Conservation (phyloP, 2,329 filamentous ascomycete genomes). For the Didymella keratinophila region DNA sequence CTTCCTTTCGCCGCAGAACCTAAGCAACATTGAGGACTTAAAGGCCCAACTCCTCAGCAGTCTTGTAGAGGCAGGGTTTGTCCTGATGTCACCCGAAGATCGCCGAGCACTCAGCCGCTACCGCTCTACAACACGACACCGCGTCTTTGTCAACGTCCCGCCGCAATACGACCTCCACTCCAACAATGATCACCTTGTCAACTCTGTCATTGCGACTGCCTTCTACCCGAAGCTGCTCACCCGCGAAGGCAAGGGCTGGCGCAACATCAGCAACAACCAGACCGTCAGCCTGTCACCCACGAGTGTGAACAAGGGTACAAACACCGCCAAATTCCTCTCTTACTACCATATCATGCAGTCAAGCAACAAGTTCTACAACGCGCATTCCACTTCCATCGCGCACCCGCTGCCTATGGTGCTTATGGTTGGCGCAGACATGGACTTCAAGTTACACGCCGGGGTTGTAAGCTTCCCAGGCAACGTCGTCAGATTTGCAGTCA, state of each 20-base stretch:
- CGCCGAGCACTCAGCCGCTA: conserved; percentile 71
- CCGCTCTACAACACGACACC: conserved; percentile 70
- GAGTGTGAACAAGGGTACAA: conserved; percentile 80
- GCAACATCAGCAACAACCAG: conserved; percentile 93
- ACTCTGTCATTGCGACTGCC: conserved; percentile 87
- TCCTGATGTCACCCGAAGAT: conserved; percentile 78
- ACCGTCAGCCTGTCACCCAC: conserved; percentile 84
- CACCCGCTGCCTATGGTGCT: conserved; percentile 77
- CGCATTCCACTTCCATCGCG: conserved; percentile 73
- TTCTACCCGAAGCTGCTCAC: conserved; percentile 95
- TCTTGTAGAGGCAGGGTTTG: conserved; percentile 83
- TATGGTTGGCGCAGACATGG: conserved; percentile 81
- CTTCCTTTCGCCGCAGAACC: conserved; percentile 86
- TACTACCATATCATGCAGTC: conserved; percentile 99
- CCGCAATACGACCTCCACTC: conserved; percentile 77
- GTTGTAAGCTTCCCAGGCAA: conserved; percentile 89
- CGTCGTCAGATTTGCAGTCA: conserved; percentile 79
- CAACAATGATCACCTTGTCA: conserved; percentile 78
- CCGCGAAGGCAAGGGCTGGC: conserved; percentile 84
- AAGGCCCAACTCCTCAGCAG: conserved; percentile 90
- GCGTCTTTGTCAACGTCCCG: conserved; percentile 85
- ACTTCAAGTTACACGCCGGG: conserved; percentile 89
- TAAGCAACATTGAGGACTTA: conserved; percentile 92
- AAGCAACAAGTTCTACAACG: conserved; percentile 82
- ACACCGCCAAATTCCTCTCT: conserved; percentile 76